Conservation (phyloP, 2,329 filamentous ascomycete species). For the Colletotrichum tropicale region DNA sequence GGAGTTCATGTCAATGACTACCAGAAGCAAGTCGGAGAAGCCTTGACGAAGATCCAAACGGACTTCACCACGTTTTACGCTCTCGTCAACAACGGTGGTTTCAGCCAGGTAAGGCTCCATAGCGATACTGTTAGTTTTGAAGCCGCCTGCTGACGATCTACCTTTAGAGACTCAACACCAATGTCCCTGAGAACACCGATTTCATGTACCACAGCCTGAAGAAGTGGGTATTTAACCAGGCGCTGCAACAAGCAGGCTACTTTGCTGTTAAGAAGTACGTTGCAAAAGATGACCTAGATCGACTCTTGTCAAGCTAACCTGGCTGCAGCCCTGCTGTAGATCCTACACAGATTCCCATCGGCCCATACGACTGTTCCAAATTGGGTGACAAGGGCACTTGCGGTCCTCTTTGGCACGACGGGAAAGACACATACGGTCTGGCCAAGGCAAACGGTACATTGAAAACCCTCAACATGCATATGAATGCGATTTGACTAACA, state of each 20-base stretch:
- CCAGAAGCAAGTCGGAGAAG: not conserved
- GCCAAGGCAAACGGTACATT: not conserved
- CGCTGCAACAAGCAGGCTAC: not conserved
- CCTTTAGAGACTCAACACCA: not conserved
- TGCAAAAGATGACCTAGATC: not conserved
- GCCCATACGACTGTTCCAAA: not conserved
- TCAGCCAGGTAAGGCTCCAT: not conserved
- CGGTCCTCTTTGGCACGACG: conserved; percentile 10
- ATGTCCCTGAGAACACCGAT: not conserved
- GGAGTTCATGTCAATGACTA: not conserved
- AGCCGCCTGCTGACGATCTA: not conserved
- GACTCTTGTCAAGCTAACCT: not conserved
- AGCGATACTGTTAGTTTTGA: accelerated
- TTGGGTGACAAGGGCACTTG: not conserved
- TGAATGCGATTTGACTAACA: not conserved
- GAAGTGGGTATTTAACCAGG: not conserved
- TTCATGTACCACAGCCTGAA: conserved; percentile 1
- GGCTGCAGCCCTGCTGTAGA: not conserved
- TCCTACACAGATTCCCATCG: not conserved
- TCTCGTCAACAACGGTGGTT: not conserved
- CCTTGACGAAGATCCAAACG: not conserved
- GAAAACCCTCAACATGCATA: too few species aligned
- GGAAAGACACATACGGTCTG: conserved; percentile 1
- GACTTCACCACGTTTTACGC: not conserved
- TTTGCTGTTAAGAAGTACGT: conserved; percentile 5